Conservation (phyloP, 768 basidiomycete species). For the Leccinum truebloodii region DNA sequence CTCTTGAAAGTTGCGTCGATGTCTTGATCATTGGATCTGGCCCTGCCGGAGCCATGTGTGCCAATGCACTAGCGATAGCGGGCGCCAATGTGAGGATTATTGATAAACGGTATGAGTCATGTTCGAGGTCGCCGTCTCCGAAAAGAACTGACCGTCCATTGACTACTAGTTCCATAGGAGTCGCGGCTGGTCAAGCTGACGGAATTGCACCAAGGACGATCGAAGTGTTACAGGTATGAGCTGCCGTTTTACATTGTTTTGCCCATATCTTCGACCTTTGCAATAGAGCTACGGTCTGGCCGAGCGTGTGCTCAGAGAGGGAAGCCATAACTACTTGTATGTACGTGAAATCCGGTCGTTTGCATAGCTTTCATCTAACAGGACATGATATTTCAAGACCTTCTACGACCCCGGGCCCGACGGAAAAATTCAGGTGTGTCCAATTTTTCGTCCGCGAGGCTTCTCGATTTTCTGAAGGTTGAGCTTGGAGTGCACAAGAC, state of each 20-base stretch:
- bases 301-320: not conserved
- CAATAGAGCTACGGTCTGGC: not conserved
- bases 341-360: not conserved
- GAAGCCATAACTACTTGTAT: not conserved
- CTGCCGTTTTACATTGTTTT: not conserved
- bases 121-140: not conserved
- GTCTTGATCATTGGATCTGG: not conserved
- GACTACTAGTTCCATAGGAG: not conserved
- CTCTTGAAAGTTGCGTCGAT: not conserved
- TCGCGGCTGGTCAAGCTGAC: not conserved
- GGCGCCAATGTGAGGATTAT: not conserved
- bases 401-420: constrained; percentile 1
- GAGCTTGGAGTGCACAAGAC: not conserved
- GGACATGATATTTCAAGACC: not conserved
- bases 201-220: not conserved
- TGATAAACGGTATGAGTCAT: not conserved
- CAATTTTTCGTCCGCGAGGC: not conserved
- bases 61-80: not conserved
- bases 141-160: not conserved
- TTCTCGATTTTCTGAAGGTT: not conserved
- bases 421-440: not conserved
- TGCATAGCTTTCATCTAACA: not conserved
- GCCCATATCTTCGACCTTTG: not conserved
- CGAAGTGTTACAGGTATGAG: not conserved
- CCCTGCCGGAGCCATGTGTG: not conserved